phyloP scores from a whole-genome alignment of 2,329 filamentous ascomycete genomes.

The Aspergillus piperis region DNA sequence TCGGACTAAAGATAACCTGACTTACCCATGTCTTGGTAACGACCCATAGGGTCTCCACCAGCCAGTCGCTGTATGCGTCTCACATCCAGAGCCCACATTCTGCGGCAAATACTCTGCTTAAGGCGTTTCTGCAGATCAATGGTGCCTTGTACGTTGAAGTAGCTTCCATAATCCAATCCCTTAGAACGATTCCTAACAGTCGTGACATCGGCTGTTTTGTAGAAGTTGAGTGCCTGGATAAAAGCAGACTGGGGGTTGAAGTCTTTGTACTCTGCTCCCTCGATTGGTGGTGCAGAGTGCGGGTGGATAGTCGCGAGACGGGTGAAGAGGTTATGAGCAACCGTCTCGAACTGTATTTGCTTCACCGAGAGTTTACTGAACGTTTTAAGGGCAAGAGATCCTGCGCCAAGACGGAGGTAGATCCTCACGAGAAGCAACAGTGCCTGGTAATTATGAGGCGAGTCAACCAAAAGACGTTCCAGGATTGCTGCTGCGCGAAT shows the following conservation, averaged over 20 bases:
- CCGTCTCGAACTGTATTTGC: constrained; percentile 51
- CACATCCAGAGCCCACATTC: constrained; percentile 46
- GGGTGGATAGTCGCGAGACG: constrained; percentile 52
- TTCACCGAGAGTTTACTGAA: constrained; percentile 51
- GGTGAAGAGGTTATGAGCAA: constrained; percentile 51
- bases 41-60: constrained; percentile 37
- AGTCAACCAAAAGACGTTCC: constrained; percentile 43
- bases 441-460: constrained; percentile 50
- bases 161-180: constrained; percentile 46
- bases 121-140: constrained; percentile 44
- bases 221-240: constrained; percentile 44
- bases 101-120: constrained; percentile 43
- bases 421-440: constrained; percentile 48
- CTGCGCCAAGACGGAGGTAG: constrained; percentile 47
- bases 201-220: constrained; percentile 41
- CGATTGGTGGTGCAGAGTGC: constrained; percentile 41
- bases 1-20: background rate
- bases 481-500: constrained; percentile 43
- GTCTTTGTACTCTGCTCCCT: constrained; percentile 43
- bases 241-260: constrained; percentile 46
- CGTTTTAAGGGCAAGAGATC: constrained; percentile 48
- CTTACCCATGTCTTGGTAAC: constrained; percentile 43
- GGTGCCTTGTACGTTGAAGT: constrained; percentile 46
- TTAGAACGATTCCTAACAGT: constrained; percentile 38
- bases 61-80: constrained; percentile 43